These are phyloP conservation scores for Quercus engelmannii DNA, from an alignment of 306 rosid genomes.

Conservation along the genomic window DNA sequence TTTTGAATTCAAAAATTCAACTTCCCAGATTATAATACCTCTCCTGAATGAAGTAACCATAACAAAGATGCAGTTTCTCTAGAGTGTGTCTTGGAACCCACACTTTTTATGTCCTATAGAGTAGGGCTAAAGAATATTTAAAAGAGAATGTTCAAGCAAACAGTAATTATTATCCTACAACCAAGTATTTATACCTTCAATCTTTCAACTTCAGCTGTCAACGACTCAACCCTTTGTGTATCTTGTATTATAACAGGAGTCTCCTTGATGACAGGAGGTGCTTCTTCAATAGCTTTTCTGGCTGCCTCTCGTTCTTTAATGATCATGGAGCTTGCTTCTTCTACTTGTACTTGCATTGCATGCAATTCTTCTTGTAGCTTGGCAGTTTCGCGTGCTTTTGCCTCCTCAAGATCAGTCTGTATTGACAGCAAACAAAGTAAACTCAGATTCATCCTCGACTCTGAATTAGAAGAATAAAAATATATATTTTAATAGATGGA, in stretches of 20 bases:
- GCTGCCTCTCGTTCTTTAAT: slow-evolving; percentile 84
- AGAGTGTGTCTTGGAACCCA: too few species aligned
- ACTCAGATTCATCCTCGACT: slow-evolving; percentile 5
- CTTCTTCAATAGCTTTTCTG: slow-evolving; percentile 86
- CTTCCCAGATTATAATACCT: too few species aligned
- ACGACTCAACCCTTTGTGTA: slow-evolving; percentile 79
- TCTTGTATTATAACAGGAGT: slow-evolving; percentile 92
- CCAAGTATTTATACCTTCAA: slow-evolving; percentile 57
- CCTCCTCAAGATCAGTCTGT: slow-evolving; percentile 97
- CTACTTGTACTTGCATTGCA: slow-evolving; percentile 77
- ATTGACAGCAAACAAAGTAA: too few species aligned
- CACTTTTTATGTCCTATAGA: too few species aligned
- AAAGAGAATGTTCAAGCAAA: slow-evolving; percentile 9
- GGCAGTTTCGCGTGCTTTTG: slow-evolving; percentile 72
- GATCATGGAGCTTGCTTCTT: slow-evolving; percentile 85
- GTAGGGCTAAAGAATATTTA: background rate
- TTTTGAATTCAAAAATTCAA: too few species aligned
- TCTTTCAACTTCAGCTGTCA: slow-evolving; percentile 71
- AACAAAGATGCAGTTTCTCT: too few species aligned
- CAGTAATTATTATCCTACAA: background rate
- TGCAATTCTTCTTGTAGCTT: slow-evolving; percentile 79
- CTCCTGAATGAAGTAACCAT: too few species aligned
- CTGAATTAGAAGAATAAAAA: too few species aligned
- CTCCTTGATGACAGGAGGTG: slow-evolving; percentile 97
- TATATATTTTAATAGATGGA: too few species aligned